phyloP scores from a whole-genome alignment of 1,284 basidiomycete species.

The Trichosporon faecale region DNA sequence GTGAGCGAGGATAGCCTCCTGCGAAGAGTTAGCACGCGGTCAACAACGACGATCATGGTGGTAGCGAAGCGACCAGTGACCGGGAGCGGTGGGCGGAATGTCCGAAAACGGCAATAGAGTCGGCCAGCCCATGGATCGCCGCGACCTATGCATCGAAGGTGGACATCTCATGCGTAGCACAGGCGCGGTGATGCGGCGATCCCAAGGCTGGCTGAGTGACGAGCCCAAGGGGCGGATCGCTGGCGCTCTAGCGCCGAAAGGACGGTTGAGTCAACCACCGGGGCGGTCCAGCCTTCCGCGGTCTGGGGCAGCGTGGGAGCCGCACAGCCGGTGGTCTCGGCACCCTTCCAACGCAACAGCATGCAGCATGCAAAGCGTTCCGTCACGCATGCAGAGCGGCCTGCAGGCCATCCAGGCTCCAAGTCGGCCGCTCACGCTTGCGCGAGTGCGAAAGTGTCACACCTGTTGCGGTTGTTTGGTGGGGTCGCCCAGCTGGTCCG shows the following conservation, averaged over 20 bases:
- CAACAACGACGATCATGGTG: background rate
- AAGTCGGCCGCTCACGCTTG: background rate
- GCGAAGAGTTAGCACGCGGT: conserved; percentile 21
- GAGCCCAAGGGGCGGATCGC: background rate
- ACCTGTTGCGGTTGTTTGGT: background rate
- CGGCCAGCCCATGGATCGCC: background rate
- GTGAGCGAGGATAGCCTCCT: conserved; percentile 73
- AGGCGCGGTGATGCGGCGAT: background rate
- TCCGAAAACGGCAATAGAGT: conserved; percentile 37
- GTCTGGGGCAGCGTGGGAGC: conserved; percentile 6
- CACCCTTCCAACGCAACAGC: background rate
- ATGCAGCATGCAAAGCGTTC: background rate
- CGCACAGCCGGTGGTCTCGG: background rate
- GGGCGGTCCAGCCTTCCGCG: conserved; percentile 2
- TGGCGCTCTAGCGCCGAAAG: background rate
- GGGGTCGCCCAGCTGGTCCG: background rate
- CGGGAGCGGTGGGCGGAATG: conserved; percentile 18
- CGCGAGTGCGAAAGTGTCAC: background rate
- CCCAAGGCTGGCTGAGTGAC: background rate
- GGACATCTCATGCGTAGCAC: background rate
- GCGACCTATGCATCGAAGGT: conserved; percentile 6
- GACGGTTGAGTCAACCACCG: conserved; percentile 7
- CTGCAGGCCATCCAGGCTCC: background rate
- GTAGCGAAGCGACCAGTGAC: background rate
- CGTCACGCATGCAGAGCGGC: background rate